Evolutionary conservation across 495 filamentous ascomycete genomes (phyloP), one percentile per base, ranked within the genome.

Genomic region (Clohesyomyces aquaticus): DNA sequence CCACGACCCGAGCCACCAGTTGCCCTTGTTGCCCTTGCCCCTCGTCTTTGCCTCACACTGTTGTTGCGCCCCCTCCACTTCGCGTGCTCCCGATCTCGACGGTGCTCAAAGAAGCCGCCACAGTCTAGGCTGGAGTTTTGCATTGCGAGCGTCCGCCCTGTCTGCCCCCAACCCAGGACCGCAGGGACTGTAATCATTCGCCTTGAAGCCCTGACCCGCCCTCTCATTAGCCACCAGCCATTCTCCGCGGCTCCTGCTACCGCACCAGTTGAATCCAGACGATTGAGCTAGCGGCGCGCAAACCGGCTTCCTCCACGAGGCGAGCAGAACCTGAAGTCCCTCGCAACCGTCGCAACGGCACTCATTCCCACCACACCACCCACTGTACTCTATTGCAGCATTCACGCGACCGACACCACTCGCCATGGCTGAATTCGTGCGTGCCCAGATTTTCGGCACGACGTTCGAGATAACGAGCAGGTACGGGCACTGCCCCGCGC

Each of bases 381-480:
- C 26, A 35, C 46, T 56, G 25, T 25, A 50, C 21, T 41, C 48
- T 23, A n/a, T 12, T 32, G 65, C 65, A 55, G 18, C 11, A 42
- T 32, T 29, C 32, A 45, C 18, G 50, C 60, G 9, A 38, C 42
- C 32, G n/a, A 25, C 25, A 19, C 22, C 42, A n/a, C n/a, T n/a
- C 67, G 59, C 38, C 49, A 72, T 72, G 70, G 70, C 70, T 48
- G 94, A 98, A 87, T 98, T 98, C 80, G 91, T 98, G 71, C 90
- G 94, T 76, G 93, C 94, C 73, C 91, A 96, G 86, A 98, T 98
- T 76, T 98, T 98, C 74, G 95, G 94, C 76, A 98, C 95, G 53
- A 97, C 94, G 66, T 98, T 98, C 72, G 94, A 98, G 84, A 98
- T 98, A 79, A 98, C 94, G 65, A 97, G 93, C 82, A 88, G 94